Evolutionary conservation across 2,329 filamentous ascomycete species (phyloP).

Genomic region (Zymoseptoria ardabiliae): DNA sequence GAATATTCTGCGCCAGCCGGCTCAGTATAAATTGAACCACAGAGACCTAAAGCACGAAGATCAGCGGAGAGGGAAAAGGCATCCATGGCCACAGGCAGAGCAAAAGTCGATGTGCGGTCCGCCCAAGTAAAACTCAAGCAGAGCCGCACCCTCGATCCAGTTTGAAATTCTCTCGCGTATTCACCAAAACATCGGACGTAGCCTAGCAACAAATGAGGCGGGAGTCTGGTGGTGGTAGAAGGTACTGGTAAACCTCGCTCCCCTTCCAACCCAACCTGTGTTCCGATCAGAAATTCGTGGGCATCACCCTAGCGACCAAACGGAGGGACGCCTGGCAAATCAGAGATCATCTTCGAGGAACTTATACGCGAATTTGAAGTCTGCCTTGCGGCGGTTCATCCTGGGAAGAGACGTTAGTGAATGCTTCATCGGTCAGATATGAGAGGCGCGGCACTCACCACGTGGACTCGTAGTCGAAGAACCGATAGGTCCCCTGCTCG

Average conservation of each 20-base stretch:
- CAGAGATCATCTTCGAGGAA: constrained; percentile 75
- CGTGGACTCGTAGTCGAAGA: constrained; percentile 99
- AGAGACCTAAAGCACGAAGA: no score
- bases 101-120: not conserved
- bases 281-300: not conserved
- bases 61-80: not conserved
- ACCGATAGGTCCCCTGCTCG: constrained; percentile 96
- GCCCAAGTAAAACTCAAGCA: not conserved
- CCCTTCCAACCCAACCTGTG: not conserved
- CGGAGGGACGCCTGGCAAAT: not conserved
- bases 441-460: constrained; percentile 58
- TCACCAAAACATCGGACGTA: not conserved
- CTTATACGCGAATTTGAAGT: constrained; percentile 98
- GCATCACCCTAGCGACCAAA: not conserved
- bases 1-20: no score
- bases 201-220: not conserved
- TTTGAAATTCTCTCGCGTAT: not conserved
- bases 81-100: not conserved
- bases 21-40: no score
- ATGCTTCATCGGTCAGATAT: constrained; percentile 6
- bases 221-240: not conserved
- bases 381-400: constrained; percentile 97
- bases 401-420: constrained; percentile 40
- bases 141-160: not conserved
- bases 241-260: not conserved